Evolutionary conservation across 169 alveolate genomes (phyloP), one percentile per base, ranked within the genome.

Genomic region (Toxoplasma gondii): DNA sequence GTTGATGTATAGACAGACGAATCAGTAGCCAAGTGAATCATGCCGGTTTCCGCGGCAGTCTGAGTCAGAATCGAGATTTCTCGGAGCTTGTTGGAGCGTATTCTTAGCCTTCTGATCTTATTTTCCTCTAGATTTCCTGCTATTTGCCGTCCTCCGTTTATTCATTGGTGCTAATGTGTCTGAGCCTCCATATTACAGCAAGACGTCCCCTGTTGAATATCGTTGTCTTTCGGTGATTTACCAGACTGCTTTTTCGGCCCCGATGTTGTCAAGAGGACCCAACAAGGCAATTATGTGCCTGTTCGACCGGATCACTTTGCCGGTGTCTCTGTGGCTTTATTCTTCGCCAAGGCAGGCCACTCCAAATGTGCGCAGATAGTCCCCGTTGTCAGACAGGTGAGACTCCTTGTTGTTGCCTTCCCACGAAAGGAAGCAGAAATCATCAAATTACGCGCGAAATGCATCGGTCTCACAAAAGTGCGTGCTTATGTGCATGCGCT

Each of bases 321-420:
- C 31, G 93, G 93, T 27, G 88, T 41, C 70, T 90, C 93, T 12
- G 93, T 90, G 54, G 93, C 93, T 67, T 78, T 90, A 0, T 43
- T 34, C 36, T 90, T 90, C 49, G 81, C 88, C 41, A 45, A 78
- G 88, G 34, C 34, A 24, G 9, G 29, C 1, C 93, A 90, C 36
- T 87, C 93, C 19, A 90, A 90, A 36, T 90, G 93, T 36, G 87
- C 88, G 17, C 54, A 54, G 17, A 39, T 90, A 17, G 5, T 67
- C 27, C 78, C 93, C 39, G 7, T n/a, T 49, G 88, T 90, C 43
- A 54, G 27, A 41, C 93, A 90, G 88, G 93, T 90, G 31, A 36
- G 87, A 5, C 43, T 45, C 2, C n/a, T 70, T 29, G 39, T 10
- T 9, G 74, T 64, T 4, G 31, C 22, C 34, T 16, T 31, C 24